These are phyloP conservation scores for Blastobotrys persicus DNA, from an alignment of 1,139 yeast genomes.

Conservation along the genomic window DNA sequence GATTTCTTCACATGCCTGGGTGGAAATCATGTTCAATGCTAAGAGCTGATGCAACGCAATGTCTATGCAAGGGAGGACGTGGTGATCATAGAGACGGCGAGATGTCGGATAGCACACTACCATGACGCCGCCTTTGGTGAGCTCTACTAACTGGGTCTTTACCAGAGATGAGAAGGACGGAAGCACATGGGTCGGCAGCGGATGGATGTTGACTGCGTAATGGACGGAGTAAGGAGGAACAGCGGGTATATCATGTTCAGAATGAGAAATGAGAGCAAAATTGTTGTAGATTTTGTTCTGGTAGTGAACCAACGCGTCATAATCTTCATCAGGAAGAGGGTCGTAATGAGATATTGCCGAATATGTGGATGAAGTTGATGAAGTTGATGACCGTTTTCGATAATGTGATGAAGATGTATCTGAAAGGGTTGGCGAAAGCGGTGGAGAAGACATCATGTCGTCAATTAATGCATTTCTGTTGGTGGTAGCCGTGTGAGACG, in stretches of 20 bases:
- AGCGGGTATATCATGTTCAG: slow-evolving; percentile 15
- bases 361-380: slow-evolving; percentile 7
- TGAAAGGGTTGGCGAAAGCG: slow-evolving; percentile 3
- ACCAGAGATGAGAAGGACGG: slow-evolving; percentile 26
- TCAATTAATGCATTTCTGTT: not conserved
- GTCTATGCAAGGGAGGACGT: slow-evolving; percentile 30
- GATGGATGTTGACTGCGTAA: slow-evolving; percentile 25
- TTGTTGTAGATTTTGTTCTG: slow-evolving; percentile 22
- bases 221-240: slow-evolving; percentile 31
- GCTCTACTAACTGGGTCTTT: slow-evolving; percentile 25
- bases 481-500: not conserved
- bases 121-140: slow-evolving; percentile 29
- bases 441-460: slow-evolving; percentile 3
- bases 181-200: slow-evolving; percentile 30
- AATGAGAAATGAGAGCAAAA: slow-evolving; percentile 21
- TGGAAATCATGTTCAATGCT: slow-evolving; percentile 29
- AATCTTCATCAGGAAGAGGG: not conserved
- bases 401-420: not conserved
- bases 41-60: slow-evolving; percentile 29
- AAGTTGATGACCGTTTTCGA: slow-evolving; percentile 6
- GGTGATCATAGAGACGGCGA: slow-evolving; percentile 22
- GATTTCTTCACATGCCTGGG: slow-evolving; percentile 30
- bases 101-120: slow-evolving; percentile 30
- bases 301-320: slow-evolving; percentile 12
- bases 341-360: not conserved